A percentile compares a stretch with the other conserved stretches of the same genome.
These are phyloP conservation scores for Diplodia sapinea DNA, from an alignment of 2,329 filamentous ascomycete species.

Conservation along the genomic window DNA sequence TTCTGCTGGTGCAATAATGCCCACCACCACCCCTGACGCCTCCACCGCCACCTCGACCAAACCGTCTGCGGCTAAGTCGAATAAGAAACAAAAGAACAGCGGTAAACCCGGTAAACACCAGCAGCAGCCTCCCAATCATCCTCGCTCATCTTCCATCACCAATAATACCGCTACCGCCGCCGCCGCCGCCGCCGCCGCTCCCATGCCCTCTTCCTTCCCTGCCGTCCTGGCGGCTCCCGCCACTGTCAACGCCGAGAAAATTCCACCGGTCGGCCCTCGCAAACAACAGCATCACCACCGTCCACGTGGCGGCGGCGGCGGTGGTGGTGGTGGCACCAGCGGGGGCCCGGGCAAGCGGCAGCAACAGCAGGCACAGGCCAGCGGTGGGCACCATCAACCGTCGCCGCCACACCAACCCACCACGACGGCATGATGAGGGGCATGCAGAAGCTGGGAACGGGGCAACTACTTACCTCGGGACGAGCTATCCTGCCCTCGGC, in stretches of 20 bases:
- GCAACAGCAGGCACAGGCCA: background rate
- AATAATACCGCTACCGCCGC: background rate
- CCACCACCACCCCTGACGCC: background rate
- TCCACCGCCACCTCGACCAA: background rate
- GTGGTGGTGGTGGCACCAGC: background rate
- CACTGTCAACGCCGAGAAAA: background rate
- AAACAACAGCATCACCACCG: slow-evolving; percentile 5
- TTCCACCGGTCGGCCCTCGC: background rate
- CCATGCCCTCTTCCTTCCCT: background rate
- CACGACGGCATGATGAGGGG: background rate
- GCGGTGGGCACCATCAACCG: background rate
- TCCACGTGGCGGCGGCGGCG: background rate
- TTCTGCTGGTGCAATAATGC: background rate
- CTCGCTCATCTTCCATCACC: background rate
- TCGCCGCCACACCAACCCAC: background rate
- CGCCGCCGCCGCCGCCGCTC: background rate
- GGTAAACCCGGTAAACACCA: background rate
- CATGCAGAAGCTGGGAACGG: no score
- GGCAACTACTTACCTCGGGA: no score
- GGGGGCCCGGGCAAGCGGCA: background rate
- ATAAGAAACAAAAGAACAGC: background rate
- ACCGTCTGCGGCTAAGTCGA: background rate
- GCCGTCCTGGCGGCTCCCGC: background rate
- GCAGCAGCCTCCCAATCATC: background rate
- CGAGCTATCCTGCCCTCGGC: no score